Evolutionary conservation across 2,329 filamentous ascomycete species (phyloP).

Genomic region (Xylaria digitata): DNA sequence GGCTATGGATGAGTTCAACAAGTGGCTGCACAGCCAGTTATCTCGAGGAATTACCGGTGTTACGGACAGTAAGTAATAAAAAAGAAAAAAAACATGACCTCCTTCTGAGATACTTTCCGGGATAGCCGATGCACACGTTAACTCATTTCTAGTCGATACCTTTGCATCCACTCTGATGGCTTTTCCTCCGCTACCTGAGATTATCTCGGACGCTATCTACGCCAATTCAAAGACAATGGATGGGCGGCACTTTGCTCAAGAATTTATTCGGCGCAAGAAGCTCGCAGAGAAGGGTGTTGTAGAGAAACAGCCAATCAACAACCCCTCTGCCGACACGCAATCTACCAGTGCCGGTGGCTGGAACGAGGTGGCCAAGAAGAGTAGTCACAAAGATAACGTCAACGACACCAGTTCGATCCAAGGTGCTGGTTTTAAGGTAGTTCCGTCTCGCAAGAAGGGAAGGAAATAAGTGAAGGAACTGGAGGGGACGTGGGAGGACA

Average conservation of each 20-base stretch:
- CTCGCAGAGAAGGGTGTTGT: conserved; percentile 92
- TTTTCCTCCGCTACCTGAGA: conserved; percentile 79
- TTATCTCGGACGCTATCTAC: conserved; percentile 93
- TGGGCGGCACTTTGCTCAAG: conserved; percentile 90
- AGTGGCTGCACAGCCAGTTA: conserved; percentile 87
- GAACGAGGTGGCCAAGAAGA: conserved; percentile 98
- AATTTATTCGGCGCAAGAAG: conserved; percentile 93
- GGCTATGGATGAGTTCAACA: conserved; percentile 91
- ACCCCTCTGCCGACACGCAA: conserved; percentile 56
- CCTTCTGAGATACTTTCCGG: too few species aligned
- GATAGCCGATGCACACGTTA: conserved; percentile 10
- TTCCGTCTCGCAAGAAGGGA: conserved; percentile 91
- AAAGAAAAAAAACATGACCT: background rate
- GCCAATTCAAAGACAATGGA: conserved; percentile 89
- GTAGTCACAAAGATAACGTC: conserved; percentile 63
- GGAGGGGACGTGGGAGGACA: background rate
- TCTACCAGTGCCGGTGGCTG: conserved; percentile 72
- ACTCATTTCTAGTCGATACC: conserved; percentile 71
- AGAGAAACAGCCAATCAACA: conserved; percentile 73
- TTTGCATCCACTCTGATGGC: conserved; percentile 81
- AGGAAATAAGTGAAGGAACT: conserved; percentile 66
- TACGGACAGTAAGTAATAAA: conserved; percentile 61
- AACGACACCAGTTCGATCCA: conserved; percentile 56
- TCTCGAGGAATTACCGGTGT: conserved; percentile 73
- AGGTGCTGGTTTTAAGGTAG: conserved; percentile 85